phyloP scores from a whole-genome alignment of 2,329 filamentous ascomycete species.

The Aureobasidium sp. region DNA sequence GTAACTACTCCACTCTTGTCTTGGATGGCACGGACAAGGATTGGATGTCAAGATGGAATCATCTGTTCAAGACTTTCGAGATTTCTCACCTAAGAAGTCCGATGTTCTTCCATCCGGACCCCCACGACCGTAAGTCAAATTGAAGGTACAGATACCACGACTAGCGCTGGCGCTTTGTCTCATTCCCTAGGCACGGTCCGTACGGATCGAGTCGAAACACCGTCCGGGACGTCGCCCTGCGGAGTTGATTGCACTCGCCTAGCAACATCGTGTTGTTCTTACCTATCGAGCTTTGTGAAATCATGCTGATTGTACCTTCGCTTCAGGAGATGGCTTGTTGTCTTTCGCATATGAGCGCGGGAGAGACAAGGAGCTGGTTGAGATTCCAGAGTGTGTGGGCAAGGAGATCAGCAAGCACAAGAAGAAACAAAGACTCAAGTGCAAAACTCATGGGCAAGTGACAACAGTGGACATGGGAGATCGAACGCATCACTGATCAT shows the following conservation, averaged over 20 bases:
- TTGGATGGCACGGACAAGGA: constrained; percentile 56
- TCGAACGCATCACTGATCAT: background rate
- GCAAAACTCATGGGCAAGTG: constrained; percentile 8
- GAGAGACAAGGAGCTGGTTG: constrained; percentile 56
- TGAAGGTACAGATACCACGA: too few species aligned
- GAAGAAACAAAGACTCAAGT: constrained; percentile 53
- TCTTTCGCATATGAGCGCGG: constrained; percentile 58
- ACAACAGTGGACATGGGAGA: background rate
- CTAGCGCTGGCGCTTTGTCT: too few species aligned
- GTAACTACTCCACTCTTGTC: constrained; percentile 48
- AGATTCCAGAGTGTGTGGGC: constrained; percentile 68
- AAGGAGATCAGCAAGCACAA: constrained; percentile 75
- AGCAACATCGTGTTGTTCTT: too few species aligned
- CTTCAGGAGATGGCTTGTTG: constrained; percentile 53
- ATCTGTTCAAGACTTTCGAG: constrained; percentile 59
- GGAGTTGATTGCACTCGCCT: too few species aligned
- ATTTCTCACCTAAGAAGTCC: constrained; percentile 69
- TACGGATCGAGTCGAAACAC: too few species aligned
- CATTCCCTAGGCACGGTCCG: too few species aligned
- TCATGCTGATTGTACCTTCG: too few species aligned
- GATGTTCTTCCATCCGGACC: constrained; percentile 79
- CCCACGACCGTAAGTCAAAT: constrained; percentile 49
- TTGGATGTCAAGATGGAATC: constrained; percentile 68
- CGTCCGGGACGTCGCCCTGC: too few species aligned
- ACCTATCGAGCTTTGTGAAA: too few species aligned